phyloP scores from a whole-genome alignment of 2,329 filamentous ascomycete species.

The Westerdykella sp. region DNA sequence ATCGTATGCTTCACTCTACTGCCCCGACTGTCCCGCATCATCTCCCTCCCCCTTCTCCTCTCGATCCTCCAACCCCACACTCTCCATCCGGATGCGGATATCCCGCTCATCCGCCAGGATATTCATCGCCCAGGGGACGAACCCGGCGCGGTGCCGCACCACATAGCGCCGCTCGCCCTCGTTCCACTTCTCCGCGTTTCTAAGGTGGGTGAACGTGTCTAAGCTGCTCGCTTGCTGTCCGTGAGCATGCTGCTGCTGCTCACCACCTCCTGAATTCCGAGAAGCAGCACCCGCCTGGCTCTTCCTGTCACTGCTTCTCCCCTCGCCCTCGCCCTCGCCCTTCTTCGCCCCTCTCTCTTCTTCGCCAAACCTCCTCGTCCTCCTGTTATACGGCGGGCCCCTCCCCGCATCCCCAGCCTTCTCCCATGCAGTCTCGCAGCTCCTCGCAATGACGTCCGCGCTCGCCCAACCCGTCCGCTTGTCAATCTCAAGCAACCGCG shows the following conservation, averaged over 20 bases:
- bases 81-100: conserved; percentile 40
- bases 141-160: conserved; percentile 56
- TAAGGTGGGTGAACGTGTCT: neutral
- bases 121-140: conserved; percentile 70
- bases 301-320: conserved; percentile 13
- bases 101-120: conserved; percentile 73
- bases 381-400: conserved; percentile 62
- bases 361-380: conserved; percentile 16
- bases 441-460: conserved; percentile 70
- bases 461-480: conserved; percentile 83
- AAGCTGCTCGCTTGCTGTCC: neutral
- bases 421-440: conserved; percentile 79
- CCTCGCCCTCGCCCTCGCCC: conserved; percentile 4
- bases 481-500: conserved; percentile 66
- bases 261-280: too few relatives aligned
- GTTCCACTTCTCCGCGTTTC: neutral
- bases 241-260: neutral
- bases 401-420: conserved; percentile 65
- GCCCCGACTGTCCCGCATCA: too few relatives aligned
- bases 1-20: too few relatives aligned
- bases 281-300: neutral
- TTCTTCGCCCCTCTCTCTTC: conserved; percentile 20
- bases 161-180: conserved; percentile 44
- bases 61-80: conserved; percentile 6
- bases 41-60: too few relatives aligned